These are phyloP conservation scores for Alternaria sp. DNA, from an alignment of 2,329 filamentous ascomycete species.

Conservation along the genomic window DNA sequence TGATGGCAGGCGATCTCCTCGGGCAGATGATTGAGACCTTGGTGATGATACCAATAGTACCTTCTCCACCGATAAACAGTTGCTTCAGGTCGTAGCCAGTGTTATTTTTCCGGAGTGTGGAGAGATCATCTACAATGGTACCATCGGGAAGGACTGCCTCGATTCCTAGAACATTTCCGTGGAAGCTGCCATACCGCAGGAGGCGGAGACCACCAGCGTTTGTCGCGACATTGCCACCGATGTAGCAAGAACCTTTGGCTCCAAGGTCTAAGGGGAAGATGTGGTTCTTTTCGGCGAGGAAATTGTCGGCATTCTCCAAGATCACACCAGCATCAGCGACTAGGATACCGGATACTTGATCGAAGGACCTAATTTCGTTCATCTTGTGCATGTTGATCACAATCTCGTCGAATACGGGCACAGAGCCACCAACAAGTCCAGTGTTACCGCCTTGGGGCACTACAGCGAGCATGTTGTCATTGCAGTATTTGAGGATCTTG, in stretches of 20 bases:
- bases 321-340: constrained; percentile 92
- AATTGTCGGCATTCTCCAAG: constrained; percentile 86
- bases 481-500: constrained; percentile 92
- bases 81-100: constrained; percentile 98
- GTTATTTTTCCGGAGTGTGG: constrained; percentile 94
- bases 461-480: constrained; percentile 88
- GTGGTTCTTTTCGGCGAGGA: constrained; percentile 80
- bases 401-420: constrained; percentile 98
- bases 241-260: constrained; percentile 95
- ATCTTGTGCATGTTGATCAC: constrained; percentile 89
- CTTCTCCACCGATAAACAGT: constrained; percentile 93
- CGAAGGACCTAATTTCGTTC: constrained; percentile 90
- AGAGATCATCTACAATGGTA: constrained; percentile 88
- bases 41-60: constrained; percentile 93
- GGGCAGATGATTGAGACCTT: constrained; percentile 89
- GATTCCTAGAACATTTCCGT: constrained; percentile 89
- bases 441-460: constrained; percentile 98
- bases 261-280: constrained; percentile 98
- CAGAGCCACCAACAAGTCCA: constrained; percentile 91
- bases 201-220: constrained; percentile 93
- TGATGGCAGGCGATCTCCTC: constrained; percentile 84
- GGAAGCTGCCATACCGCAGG: constrained; percentile 90
- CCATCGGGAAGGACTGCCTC: constrained; percentile 95
- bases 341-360: constrained; percentile 88
- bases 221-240: constrained; percentile 94